Conservation (phyloP, 257 asterid species). For the Lavandula angustifolia region DNA sequence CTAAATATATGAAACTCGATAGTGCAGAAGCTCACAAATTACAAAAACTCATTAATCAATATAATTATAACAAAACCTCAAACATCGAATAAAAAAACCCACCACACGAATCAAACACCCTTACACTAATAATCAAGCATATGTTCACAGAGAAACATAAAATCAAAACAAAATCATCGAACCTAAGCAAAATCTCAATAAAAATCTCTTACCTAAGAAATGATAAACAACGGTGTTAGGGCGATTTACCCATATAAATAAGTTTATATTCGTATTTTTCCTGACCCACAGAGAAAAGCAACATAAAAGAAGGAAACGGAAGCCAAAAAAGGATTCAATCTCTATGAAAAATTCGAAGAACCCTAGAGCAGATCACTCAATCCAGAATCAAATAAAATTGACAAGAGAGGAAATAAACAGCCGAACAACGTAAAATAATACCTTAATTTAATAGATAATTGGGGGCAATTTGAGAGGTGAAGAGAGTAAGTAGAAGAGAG, state of each 20-base stretch:
- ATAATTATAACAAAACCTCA: not conserved
- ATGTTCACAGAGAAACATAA: not conserved
- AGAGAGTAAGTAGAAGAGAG: slow-evolving; percentile 5
- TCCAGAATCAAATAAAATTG: slow-evolving; percentile 7
- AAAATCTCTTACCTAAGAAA: slow-evolving; percentile 22
- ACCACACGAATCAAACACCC: not conserved
- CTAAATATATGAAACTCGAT: slow-evolving; percentile 2
- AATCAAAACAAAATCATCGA: slow-evolving; percentile 12
- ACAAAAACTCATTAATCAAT: slow-evolving; percentile 1
- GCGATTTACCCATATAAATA: slow-evolving; percentile 24
- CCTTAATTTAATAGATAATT: slow-evolving; percentile 38
- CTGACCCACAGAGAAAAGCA: slow-evolving; percentile 35
- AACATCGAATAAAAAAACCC: slow-evolving; percentile 7
- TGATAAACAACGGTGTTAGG: not conserved
- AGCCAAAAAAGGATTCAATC: slow-evolving; percentile 27
- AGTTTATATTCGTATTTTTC: slow-evolving; percentile 17
- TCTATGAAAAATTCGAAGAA: slow-evolving; percentile 27
- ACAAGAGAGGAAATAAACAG: slow-evolving; percentile 24
- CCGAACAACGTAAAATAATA: slow-evolving; percentile 26
- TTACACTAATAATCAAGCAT: slow-evolving; percentile 1
- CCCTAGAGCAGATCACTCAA: slow-evolving; percentile 30
- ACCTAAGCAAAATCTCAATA: slow-evolving; percentile 22
- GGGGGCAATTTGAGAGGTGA: slow-evolving; percentile 37
- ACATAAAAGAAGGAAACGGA: slow-evolving; percentile 18
- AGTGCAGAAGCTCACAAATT: not conserved